Conservation (phyloP, 2,329 filamentous ascomycete species). For the Metarhizium album region DNA sequence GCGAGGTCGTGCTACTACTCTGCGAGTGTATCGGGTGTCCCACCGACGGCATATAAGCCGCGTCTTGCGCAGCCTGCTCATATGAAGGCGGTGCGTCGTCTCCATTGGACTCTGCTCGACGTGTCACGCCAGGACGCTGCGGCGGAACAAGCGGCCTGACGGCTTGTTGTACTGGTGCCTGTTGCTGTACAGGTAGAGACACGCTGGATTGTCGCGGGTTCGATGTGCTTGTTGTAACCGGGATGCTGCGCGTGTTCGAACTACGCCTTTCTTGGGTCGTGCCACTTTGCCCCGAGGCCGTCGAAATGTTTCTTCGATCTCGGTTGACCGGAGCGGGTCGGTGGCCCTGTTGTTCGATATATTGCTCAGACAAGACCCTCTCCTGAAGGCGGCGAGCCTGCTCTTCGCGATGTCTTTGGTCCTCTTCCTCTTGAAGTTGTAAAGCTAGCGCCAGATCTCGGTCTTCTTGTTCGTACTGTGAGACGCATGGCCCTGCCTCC, state of each 20-base stretch:
- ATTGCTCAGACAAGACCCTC: slow-evolving; percentile 57
- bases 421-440: slow-evolving; percentile 90
- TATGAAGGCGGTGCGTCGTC: slow-evolving; percentile 48
- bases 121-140: slow-evolving; percentile 24
- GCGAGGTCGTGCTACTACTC: slow-evolving; percentile 23
- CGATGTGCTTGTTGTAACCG: not conserved
- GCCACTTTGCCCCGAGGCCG: not conserved
- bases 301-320: slow-evolving; percentile 8
- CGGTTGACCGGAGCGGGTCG: slow-evolving; percentile 18
- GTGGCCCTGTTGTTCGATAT: slow-evolving; percentile 53
- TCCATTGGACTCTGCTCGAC: slow-evolving; percentile 26
- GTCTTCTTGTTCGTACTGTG: slow-evolving; percentile 60
- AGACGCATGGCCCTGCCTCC: slow-evolving; percentile 21
- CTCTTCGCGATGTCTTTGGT: slow-evolving; percentile 61
- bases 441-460: slow-evolving; percentile 79
- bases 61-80: slow-evolving; percentile 42
- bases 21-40: slow-evolving; percentile 39
- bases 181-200: not conserved
- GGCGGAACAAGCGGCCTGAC: slow-evolving; percentile 33
- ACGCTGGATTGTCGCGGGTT: slow-evolving; percentile 1
- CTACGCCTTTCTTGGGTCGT: slow-evolving; percentile 12
- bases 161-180: slow-evolving; percentile 13
- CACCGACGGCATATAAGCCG: slow-evolving; percentile 39
- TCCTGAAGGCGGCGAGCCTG: slow-evolving; percentile 55
- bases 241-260: slow-evolving; percentile 13